Percentiles rank a stretch among this genome's conserved stretches.
Evolutionary conservation across 2,329 filamentous ascomycete genomes (phyloP).

Genomic region (Aspergillus caelatus): DNA sequence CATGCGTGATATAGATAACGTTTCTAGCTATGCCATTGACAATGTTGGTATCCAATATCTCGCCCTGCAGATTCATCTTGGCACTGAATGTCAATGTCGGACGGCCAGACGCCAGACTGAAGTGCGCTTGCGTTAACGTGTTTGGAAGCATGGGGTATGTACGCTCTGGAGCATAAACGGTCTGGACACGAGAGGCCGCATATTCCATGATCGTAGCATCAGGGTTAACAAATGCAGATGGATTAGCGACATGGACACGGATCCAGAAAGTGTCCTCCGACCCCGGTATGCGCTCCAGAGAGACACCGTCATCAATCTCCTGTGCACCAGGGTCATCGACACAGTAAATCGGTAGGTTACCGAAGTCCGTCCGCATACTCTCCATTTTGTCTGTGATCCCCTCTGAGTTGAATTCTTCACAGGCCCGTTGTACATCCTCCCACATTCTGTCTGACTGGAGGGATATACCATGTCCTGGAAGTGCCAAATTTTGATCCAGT

Average conservation of each 20-base stretch:
- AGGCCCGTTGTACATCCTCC: slow-evolving; percentile 33
- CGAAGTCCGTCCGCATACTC: slow-evolving; percentile 60
- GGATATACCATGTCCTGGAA: slow-evolving; percentile 50
- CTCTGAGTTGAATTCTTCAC: slow-evolving; percentile 25
- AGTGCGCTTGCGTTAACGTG: slow-evolving; percentile 51
- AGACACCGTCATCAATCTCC: slow-evolving; percentile 67
- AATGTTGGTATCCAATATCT: slow-evolving; percentile 58
- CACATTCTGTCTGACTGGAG: slow-evolving; percentile 32
- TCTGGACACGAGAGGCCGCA: slow-evolving; percentile 57
- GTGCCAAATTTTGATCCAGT: slow-evolving; percentile 55
- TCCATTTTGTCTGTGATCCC: slow-evolving; percentile 57
- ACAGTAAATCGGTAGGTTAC: slow-evolving; percentile 59
- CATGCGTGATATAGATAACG: slow-evolving; percentile 56
- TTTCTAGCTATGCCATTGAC: slow-evolving; percentile 58
- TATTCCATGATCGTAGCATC: slow-evolving; percentile 56
- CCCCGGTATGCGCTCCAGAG: slow-evolving; percentile 54
- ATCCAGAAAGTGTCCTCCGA: slow-evolving; percentile 57
- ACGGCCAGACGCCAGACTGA: slow-evolving; percentile 57
- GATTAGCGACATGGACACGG: slow-evolving; percentile 66
- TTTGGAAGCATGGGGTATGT: slow-evolving; percentile 61
- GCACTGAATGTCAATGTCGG: slow-evolving; percentile 65
- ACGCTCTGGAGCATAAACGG: slow-evolving; percentile 57
- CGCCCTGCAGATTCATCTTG: slow-evolving; percentile 54
- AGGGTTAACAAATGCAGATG: slow-evolving; percentile 61
- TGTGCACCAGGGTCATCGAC: slow-evolving; percentile 58